A percentile compares a stretch with the other conserved stretches of the same genome.
Conservation (phyloP, 2,329 filamentous ascomycete species). For the Ceratocystis huliohia region DNA sequence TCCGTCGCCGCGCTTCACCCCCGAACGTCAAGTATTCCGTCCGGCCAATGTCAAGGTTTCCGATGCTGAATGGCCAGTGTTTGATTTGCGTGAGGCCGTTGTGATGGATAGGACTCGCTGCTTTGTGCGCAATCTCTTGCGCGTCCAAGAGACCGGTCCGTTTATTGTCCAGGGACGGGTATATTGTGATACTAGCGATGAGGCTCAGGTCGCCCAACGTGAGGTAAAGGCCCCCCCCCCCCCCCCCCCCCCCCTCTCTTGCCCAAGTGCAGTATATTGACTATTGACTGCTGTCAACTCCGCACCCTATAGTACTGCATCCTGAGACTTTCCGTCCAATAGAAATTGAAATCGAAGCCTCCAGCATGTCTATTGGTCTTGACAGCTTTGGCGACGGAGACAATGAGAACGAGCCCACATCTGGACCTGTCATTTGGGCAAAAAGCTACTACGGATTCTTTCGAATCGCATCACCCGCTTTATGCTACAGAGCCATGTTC, state of each 20-base stretch:
- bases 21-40: constrained; percentile 30
- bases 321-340: constrained; percentile 22
- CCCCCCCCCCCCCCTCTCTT: not conserved
- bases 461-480: constrained; percentile 45
- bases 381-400: constrained; percentile 25
- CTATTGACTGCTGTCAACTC: not conserved
- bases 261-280: not conserved
- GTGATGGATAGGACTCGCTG: constrained; percentile 43
- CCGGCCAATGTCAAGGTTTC: constrained; percentile 27
- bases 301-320: constrained; percentile 14
- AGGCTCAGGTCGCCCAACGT: constrained; percentile 30
- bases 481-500: constrained; percentile 43
- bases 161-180: constrained; percentile 49
- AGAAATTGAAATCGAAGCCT: constrained; percentile 44
- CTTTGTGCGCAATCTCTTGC: constrained; percentile 47
- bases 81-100: constrained; percentile 47
- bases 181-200: constrained; percentile 36
- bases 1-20: constrained; percentile 28
- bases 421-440: constrained; percentile 52
- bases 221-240: constrained; percentile 23
- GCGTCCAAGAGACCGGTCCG: constrained; percentile 47
- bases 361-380: constrained; percentile 37
- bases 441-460: constrained; percentile 55
- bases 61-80: constrained; percentile 45
- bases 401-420: constrained; percentile 22